Evolutionary conservation across 176 grass and related monocot genomes (phyloP), one percentile per base, ranked within the genome.

Genomic region (Typha latifolia): DNA sequence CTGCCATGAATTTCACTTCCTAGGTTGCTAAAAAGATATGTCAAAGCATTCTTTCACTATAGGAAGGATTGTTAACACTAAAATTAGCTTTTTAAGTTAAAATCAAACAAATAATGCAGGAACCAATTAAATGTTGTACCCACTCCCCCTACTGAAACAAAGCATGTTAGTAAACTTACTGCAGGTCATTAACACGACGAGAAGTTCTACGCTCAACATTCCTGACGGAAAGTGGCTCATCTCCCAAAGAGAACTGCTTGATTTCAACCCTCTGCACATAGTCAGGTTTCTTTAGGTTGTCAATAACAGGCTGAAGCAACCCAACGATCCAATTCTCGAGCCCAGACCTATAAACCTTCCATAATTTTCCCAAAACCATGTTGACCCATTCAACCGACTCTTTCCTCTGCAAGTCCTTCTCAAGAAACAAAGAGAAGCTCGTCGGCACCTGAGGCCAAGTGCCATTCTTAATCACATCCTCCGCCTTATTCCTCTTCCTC

Each of bases 301-400:
- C 94, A 34, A 97, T 86, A 66, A 97, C 81, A 12, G 94, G 88
- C 78, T 97, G 94, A 4, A 97, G 85, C 78, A 92, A 73, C 7
- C 89, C 93, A 56, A 91, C 72, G 61, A 97, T 92, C 93, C 88
- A 97, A 67, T 89, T 71, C 81, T 97, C 93, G 12, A 97, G 84
- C 74, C 85, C 88, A 3, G 93, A 79, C 49, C 80, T 88, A 69
- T 97, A 97, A 4, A 97, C 93, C 76, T 97, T 97, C 93, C 93
- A 97, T 1, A 97, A 82, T 74, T 97, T 97, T 1, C 83, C 88
- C 23, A 97, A 87, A 32, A 97, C 88, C 93, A 97, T 97, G 85
- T 97, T 97, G 72, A 97, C 93, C 93, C 93, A 97, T 79, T 97
- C 93, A 21, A 97, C 93, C 0, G 93, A 92, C 74, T 97, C 93